Conservation (phyloP, 208 protist genomes). For the Acanthamoeba polyphaga region DNA sequence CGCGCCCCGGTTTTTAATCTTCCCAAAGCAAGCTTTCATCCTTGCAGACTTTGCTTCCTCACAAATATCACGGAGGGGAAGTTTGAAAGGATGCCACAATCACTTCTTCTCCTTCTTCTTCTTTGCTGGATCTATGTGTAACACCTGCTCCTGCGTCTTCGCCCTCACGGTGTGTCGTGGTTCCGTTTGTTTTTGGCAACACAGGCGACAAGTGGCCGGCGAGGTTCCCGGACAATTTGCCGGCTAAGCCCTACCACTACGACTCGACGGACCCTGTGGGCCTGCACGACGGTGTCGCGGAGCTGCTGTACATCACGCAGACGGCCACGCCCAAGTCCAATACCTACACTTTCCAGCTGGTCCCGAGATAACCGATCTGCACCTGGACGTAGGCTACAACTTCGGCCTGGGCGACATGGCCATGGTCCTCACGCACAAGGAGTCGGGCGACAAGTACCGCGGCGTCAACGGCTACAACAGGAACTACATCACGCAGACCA, state of each 20-base stretch:
- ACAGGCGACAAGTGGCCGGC: slow-evolving; percentile 70
- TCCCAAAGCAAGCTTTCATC: slow-evolving; percentile 10
- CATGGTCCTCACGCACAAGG: slow-evolving; percentile 54
- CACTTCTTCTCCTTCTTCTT: not conserved
- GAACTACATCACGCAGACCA: slow-evolving; percentile 34
- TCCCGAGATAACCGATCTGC: slow-evolving; percentile 46
- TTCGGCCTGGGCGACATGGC: slow-evolving; percentile 76
- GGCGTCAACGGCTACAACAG: slow-evolving; percentile 75
- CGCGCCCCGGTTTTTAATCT: slow-evolving; percentile 5
- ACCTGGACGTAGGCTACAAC: slow-evolving; percentile 72
- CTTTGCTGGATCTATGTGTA: too few species aligned
- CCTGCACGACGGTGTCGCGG: not conserved
- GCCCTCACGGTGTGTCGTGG: not conserved
- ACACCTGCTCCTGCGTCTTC: not conserved
- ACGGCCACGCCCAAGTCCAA: slow-evolving; percentile 25
- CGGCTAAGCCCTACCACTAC: slow-evolving; percentile 75
- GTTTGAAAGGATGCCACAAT: slow-evolving; percentile 48
- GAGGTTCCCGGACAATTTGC: slow-evolving; percentile 57
- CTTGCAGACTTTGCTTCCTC: slow-evolving; percentile 17
- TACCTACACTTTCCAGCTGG: slow-evolving; percentile 62
- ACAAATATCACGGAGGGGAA: not conserved
- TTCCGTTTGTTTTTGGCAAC: not conserved
- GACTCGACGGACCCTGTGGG: slow-evolving; percentile 14
- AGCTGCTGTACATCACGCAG: slow-evolving; percentile 72
- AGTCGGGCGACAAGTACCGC: slow-evolving; percentile 27